These are phyloP conservation scores for Penicillium fimorum DNA, from an alignment of 495 filamentous ascomycete species.

Conservation along the genomic window DNA sequence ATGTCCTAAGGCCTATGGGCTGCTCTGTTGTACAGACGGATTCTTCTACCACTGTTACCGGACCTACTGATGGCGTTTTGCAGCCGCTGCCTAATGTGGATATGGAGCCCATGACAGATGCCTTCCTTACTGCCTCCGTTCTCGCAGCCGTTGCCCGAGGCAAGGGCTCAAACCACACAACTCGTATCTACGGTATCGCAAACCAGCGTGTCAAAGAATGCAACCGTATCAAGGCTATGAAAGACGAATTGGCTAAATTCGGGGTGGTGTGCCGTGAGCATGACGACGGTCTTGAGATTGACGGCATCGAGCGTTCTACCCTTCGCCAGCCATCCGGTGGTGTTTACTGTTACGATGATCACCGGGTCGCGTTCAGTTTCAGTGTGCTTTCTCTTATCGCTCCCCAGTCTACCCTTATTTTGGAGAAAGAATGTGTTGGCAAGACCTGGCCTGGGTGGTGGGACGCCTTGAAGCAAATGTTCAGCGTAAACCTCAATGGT, in stretches of 20 bases:
- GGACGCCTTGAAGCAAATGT: slow-evolving; percentile 78
- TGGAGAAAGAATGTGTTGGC: slow-evolving; percentile 86
- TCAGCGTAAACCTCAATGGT: slow-evolving; percentile 71
- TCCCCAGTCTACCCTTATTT: slow-evolving; percentile 73
- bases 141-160: slow-evolving; percentile 87
- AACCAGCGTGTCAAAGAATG: slow-evolving; percentile 99
- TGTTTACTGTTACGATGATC: slow-evolving; percentile 94
- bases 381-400: slow-evolving; percentile 79
- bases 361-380: slow-evolving; percentile 98
- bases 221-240: slow-evolving; percentile 95
- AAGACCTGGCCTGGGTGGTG: slow-evolving; percentile 99
- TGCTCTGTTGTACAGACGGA: slow-evolving; percentile 84
- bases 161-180: slow-evolving; percentile 54
- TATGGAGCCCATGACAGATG: slow-evolving; percentile 99
- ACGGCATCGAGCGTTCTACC: slow-evolving; percentile 60
- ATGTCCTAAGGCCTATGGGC: slow-evolving; percentile 91
- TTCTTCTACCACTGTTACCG: slow-evolving; percentile 87
- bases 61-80: slow-evolving; percentile 71
- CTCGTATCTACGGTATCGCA: slow-evolving; percentile 90
- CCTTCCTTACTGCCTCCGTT: slow-evolving; percentile 91
- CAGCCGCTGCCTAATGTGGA: slow-evolving; percentile 75
- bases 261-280: slow-evolving; percentile 84
- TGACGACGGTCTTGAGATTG: slow-evolving; percentile 87
- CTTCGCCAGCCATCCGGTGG: slow-evolving; percentile 63
- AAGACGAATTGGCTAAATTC: slow-evolving; percentile 93